These are phyloP conservation scores for Piromyces finnis DNA, from an alignment of 192 early-diverging fungal species.

Conservation along the genomic window DNA sequence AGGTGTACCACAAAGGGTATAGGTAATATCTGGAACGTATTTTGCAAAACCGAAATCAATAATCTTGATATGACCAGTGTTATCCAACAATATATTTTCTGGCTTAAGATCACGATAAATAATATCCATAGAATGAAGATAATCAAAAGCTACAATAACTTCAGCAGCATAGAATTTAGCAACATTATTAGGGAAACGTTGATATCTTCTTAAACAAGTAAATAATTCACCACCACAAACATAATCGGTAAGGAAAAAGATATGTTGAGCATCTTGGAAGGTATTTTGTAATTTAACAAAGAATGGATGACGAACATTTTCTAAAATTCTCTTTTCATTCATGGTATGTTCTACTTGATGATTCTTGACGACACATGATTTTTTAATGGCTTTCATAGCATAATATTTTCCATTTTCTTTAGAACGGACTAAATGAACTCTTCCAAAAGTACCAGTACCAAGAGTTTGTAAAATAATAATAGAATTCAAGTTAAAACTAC, in stretches of 20 bases:
- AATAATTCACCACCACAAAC: not conserved
- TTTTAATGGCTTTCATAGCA: not conserved
- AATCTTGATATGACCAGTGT: not conserved
- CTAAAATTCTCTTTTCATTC: not conserved
- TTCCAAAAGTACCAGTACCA: not conserved
- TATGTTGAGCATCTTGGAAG: not conserved
- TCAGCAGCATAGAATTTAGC: conserved; percentile 8
- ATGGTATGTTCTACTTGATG: not conserved
- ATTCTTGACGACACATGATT: not conserved
- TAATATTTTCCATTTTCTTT: not conserved
- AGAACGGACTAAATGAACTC: not conserved
- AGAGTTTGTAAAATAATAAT: not conserved
- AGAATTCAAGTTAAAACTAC: not conserved
- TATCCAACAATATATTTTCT: conserved; percentile 27
- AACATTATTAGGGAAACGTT: conserved; percentile 64
- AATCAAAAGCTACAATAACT: not conserved
- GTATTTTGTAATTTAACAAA: not conserved
- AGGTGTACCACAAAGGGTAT: not conserved
- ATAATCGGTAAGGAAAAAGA: not conserved
- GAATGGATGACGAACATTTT: not conserved
- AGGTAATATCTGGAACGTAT: not conserved
- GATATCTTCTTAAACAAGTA: not conserved
- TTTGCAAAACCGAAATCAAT: not conserved
- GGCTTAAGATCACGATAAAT: not conserved
- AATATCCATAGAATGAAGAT: not conserved